Base-by-base conservation (phyloP, 441 rosid genomes). In the Pelargonium australe region DNA sequence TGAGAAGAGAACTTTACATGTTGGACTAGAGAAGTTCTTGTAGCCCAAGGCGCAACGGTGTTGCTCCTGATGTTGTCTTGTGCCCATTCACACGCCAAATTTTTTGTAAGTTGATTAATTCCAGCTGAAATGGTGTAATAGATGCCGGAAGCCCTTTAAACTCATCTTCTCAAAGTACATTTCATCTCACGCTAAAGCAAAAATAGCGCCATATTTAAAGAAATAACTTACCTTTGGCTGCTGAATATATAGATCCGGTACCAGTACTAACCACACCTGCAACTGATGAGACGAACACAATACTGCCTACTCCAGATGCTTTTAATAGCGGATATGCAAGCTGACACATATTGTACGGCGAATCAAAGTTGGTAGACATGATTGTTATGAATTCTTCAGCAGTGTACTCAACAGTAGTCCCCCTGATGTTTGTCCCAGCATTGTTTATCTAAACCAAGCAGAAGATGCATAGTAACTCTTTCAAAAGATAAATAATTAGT, bases 41-140 rank as follows among this genome's bases (percentile, higher is more conserved):
- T 93, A 70, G 84, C 90, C 97, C 97, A 90, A 2, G 96, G 98
- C 5, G 96, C 94, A 37, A 91, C 91, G 55, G 78, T 66, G 73
- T 93, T 93, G 62, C 83, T 80, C 77, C 97, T 85, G 72, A 91
- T 93, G 66, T 89, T 89, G 84, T 90, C 98, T 9, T 80, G 80
- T 20, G 98, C 96, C 98, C 98, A 87, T 70, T 89, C 96, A 17
- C 96, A 93, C 74, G 98, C 98, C 79, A 93, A 81, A 78, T 84
- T 85, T 72, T 77, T 90, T 31, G 98, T 78, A 45, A 93, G 86
- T 72, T 89, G 97, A 81, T 93, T 90, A 45, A 93, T 82, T 64
- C 97, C 98, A 73, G 83, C 97, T 86, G 34, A 68, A 72, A 68
- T 0, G 1, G 7, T 66, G 55, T n/a, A n/a, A n/a, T n/a, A n/a